Conservation (phyloP, 352 stramenopile species). For the Achlya hypogyna region DNA sequence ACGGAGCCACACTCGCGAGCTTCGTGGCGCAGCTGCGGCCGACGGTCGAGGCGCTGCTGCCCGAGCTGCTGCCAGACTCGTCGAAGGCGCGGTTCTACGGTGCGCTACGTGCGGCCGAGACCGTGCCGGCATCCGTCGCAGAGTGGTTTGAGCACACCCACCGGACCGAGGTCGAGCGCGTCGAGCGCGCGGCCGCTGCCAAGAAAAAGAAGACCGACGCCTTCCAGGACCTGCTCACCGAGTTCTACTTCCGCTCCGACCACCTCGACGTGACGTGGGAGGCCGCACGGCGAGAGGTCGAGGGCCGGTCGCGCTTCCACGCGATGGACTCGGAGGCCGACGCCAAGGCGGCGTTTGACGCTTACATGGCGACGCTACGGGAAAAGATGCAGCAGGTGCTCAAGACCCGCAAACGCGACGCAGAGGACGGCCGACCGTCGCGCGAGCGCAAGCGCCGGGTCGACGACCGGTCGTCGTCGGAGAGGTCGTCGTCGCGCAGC, state of each 20-base stretch:
- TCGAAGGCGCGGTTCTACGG: background rate
- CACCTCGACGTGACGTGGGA: conserved; percentile 18
- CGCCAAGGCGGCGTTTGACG: conserved; percentile 31
- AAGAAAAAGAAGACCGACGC: conserved; percentile 14
- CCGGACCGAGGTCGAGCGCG: background rate
- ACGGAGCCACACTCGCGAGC: background rate
- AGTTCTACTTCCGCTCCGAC: conserved; percentile 21
- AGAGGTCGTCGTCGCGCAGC: conserved; percentile 32
- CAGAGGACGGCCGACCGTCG: too few species aligned
- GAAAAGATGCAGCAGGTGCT: conserved; percentile 28
- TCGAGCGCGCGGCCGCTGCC: background rate
- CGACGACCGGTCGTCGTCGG: conserved; percentile 18
- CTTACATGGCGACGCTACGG: conserved; percentile 27
- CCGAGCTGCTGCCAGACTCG: background rate
- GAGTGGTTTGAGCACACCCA: conserved; percentile 6
- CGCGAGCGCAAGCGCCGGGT: conserved; percentile 23
- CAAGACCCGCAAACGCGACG: conserved; percentile 24
- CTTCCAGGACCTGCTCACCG: conserved; percentile 20
- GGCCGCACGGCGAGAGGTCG: background rate
- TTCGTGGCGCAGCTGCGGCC: conserved; percentile 5
- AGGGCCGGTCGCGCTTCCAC: conserved; percentile 22
- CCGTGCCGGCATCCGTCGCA: background rate
- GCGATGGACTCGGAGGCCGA: conserved; percentile 32
- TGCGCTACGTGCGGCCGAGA: background rate
- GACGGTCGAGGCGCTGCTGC: background rate